phyloP scores from a whole-genome alignment of 345 rosid species.

The Nephelium lappaceum region DNA sequence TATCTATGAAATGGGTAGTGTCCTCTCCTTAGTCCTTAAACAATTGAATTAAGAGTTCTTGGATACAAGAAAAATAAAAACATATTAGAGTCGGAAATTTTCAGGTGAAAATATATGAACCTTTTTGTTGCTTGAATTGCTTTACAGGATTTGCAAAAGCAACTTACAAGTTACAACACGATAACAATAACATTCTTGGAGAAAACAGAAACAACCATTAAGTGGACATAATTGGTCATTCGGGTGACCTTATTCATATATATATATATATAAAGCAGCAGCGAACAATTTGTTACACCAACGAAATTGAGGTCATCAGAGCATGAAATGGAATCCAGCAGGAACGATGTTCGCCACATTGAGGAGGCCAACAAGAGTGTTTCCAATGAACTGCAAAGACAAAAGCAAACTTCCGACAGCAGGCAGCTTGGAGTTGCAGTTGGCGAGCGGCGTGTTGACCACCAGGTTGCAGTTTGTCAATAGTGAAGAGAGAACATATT shows the following conservation, averaged over 20 bases:
- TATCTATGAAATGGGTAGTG: neutral
- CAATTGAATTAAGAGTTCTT: neutral
- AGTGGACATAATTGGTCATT: neutral
- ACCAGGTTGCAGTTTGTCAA: conserved; percentile 44
- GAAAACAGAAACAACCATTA: neutral
- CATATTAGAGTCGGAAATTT: no score
- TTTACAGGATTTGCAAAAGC: neutral
- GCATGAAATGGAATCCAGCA: conserved; percentile 41
- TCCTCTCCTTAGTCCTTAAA: neutral
- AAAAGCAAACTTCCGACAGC: conserved; percentile 42
- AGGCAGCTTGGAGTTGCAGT: conserved; percentile 56
- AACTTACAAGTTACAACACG: neutral
- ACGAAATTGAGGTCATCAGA: conserved; percentile 6
- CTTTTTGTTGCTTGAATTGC: neutral
- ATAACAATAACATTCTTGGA: neutral
- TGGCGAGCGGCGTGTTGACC: conserved; percentile 60
- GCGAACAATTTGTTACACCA: neutral
- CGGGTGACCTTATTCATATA: conserved; percentile 8
- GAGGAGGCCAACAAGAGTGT: conserved; percentile 39
- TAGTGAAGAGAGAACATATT: conserved; percentile 39
- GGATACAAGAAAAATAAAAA: no score
- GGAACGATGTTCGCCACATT: conserved; percentile 45
- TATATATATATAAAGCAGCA: neutral
- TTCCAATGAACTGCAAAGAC: conserved; percentile 45
- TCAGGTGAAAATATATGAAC: neutral